A percentile compares a stretch with the other conserved stretches of the same genome.
Evolutionary conservation across 768 basidiomycete species (phyloP).

Genomic region (Amanita muscaria): DNA sequence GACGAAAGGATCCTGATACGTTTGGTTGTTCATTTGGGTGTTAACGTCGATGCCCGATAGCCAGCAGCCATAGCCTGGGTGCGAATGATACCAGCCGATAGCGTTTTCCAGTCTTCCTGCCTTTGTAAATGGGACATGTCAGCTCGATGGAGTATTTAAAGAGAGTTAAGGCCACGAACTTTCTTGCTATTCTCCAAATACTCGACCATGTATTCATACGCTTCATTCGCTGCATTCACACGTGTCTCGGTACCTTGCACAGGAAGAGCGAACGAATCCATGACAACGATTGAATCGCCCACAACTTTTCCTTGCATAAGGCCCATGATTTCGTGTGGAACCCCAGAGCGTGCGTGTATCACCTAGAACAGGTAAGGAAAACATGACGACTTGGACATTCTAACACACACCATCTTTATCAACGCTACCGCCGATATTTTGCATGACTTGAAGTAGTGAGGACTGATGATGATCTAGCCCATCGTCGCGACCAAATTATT

Average conservation of each 20-base stretch:
- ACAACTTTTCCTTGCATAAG: constrained; percentile 96
- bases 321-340: constrained; percentile 98
- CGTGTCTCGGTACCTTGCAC: constrained; percentile 98
- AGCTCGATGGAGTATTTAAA: not conserved
- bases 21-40: constrained; percentile 93
- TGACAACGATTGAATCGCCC: constrained; percentile 69
- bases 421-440: constrained; percentile 93
- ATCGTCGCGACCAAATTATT: constrained; percentile 3
- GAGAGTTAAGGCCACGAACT: constrained; percentile 37
- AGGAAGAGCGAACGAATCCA: constrained; percentile 96
- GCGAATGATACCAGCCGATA: constrained; percentile 98
- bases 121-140: constrained; percentile 25
- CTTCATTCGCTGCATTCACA: constrained; percentile 92
- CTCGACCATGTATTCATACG: constrained; percentile 97
- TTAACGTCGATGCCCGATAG: constrained; percentile 97
- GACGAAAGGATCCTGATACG: constrained; percentile 92
- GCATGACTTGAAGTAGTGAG: constrained; percentile 78
- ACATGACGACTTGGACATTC: not conserved
- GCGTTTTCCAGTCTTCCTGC: constrained; percentile 80
- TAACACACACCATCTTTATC: constrained; percentile 74
- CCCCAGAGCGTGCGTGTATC: constrained; percentile 95
- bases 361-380: constrained; percentile 44
- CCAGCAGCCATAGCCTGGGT: constrained; percentile 99
- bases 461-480: constrained; percentile 29
- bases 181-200: constrained; percentile 77